phyloP scores from a whole-genome alignment of 108 stramenopile genomes.

The Cyclotella baltica region DNA sequence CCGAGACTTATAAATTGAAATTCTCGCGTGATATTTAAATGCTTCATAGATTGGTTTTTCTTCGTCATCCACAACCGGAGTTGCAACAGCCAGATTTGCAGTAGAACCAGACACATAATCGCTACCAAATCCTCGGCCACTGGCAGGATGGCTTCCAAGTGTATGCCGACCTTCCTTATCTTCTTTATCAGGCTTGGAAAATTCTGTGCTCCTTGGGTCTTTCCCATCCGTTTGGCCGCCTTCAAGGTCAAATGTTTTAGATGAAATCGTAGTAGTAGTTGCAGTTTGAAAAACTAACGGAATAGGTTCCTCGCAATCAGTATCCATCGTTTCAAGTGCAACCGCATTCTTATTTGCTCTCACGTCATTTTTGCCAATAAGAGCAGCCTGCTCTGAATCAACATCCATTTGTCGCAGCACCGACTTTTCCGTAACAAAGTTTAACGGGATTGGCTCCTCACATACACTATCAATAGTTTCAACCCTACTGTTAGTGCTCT shows the following conservation, averaged over 20 bases:
- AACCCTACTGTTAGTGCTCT: background rate
- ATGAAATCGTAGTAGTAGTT: background rate
- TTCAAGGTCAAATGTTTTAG: background rate
- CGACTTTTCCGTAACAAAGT: background rate
- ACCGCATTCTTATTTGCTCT: background rate
- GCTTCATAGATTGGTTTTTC: slow-evolving; percentile 2
- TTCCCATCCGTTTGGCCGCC: background rate
- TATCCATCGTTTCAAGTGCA: background rate
- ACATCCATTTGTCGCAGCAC: background rate
- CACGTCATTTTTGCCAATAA: background rate
- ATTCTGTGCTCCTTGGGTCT: background rate
- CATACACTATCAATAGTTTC: background rate
- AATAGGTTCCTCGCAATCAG: background rate
- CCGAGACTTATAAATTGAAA: background rate
- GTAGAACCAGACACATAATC: background rate
- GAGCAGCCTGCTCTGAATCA: background rate
- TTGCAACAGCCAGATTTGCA: background rate
- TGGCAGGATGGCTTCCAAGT: background rate
- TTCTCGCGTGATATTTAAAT: background rate
- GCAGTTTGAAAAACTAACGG: background rate
- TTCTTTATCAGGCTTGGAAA: background rate
- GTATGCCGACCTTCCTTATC: background rate
- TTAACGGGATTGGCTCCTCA: background rate
- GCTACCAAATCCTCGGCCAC: background rate
- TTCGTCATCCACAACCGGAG: background rate